These are phyloP conservation scores for Canavalia ensiformis DNA, from an alignment of 306 rosid genomes.

Conservation along the genomic window DNA sequence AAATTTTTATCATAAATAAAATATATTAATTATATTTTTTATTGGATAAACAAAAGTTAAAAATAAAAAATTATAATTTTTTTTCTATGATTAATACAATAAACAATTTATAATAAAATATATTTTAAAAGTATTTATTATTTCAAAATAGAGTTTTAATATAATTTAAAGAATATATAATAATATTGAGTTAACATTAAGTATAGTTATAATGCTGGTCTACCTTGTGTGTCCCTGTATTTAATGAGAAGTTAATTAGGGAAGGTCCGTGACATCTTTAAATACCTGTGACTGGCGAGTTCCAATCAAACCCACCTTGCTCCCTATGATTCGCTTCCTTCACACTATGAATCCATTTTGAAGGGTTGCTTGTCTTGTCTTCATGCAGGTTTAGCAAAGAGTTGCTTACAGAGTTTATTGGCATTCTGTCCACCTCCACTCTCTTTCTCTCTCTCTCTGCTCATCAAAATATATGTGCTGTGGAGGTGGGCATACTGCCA, in stretches of 20 bases:
- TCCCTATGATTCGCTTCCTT: background rate
- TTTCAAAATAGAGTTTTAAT: too few species aligned
- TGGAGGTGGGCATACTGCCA: constrained; percentile 99
- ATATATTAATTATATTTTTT: too few species aligned
- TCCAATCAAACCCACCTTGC: background rate
- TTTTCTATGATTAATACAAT: too few species aligned
- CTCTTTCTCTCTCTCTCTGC: background rate
- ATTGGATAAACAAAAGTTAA: too few species aligned
- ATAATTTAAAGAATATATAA: too few species aligned
- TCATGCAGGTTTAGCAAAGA: constrained; percentile 80
- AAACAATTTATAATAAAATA: too few species aligned
- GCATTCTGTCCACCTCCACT: constrained; percentile 99
- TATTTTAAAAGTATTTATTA: too few species aligned
- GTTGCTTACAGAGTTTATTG: constrained; percentile 81
- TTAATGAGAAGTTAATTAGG: background rate
- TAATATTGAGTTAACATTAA: too few species aligned
- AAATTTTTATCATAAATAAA: too few species aligned
- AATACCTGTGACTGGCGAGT: constrained; percentile 26
- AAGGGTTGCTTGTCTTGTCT: background rate
- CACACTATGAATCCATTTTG: background rate
- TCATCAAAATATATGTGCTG: background rate
- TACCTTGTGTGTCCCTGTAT: background rate
- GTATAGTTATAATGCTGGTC: too few species aligned
- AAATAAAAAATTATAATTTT: too few species aligned
- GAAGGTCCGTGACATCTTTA: constrained; percentile 1